Conservation (phyloP, 2,329 filamentous ascomycete species). For the Byssothecium circinans region DNA sequence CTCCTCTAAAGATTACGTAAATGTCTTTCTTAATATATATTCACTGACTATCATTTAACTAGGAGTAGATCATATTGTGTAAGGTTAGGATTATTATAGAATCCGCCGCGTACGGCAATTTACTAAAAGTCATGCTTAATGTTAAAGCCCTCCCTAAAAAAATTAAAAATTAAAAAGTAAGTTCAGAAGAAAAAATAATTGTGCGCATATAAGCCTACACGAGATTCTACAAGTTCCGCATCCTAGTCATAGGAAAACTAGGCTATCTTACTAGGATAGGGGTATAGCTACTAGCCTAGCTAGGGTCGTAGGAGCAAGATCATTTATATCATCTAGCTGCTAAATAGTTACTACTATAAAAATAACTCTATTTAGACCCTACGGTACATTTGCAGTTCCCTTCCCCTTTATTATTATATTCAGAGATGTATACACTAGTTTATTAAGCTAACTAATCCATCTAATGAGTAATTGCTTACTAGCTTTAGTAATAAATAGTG, state of each 20-base stretch:
- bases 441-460: constrained; percentile 9
- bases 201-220: too few relatives aligned
- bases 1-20: constrained; percentile 4
- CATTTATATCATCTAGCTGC: constrained; percentile 8
- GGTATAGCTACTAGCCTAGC: constrained; percentile 4
- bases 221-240: constrained; percentile 7
- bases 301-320: constrained; percentile 5
- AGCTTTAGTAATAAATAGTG: constrained; percentile 7
- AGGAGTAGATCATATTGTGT: constrained; percentile 2
- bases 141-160: neutral
- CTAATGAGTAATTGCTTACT: constrained; percentile 8
- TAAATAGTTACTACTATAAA: constrained; percentile 9
- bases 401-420: constrained; percentile 9
- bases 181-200: neutral
- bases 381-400: constrained; percentile 6
- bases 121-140: constrained; percentile 1
- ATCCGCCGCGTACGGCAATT: constrained; percentile 1
- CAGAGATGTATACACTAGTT: constrained; percentile 11
- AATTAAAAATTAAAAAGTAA: constrained; percentile 1
- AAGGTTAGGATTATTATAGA: neutral
- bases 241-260: constrained; percentile 3
- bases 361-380: constrained; percentile 8
- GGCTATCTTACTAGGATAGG: constrained; percentile 6
- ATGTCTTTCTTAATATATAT: constrained; percentile 1
- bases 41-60: neutral